Conservation (phyloP, 768 basidiomycete species). For the Boletus sensibilis region DNA sequence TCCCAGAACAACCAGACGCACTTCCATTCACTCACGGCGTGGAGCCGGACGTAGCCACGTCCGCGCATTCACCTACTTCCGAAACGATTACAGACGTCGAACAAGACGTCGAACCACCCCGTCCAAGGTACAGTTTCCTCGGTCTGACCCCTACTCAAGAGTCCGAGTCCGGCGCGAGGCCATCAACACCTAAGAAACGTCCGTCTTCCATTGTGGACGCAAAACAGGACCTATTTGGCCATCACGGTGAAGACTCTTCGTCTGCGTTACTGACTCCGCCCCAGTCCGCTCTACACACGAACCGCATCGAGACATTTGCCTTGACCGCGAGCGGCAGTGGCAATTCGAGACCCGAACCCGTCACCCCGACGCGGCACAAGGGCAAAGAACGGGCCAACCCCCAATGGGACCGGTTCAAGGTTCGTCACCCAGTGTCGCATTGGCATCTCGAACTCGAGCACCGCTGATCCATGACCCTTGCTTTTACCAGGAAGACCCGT, state of each 20-base stretch:
- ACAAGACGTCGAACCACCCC: not conserved
- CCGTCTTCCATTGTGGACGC: not conserved
- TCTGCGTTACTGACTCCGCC: slow-evolving; percentile 24
- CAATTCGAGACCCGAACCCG: slow-evolving; percentile 4
- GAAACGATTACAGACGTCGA: not conserved
- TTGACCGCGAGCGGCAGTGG: not conserved
- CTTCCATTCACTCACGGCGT: slow-evolving; percentile 20
- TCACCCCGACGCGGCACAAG: slow-evolving; percentile 25
- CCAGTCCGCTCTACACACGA: not conserved
- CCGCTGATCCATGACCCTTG: not conserved
- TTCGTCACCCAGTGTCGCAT: not conserved
- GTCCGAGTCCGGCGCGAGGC: not conserved
- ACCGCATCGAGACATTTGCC: not conserved
- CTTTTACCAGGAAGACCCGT: slow-evolving; percentile 16
- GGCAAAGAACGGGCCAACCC: slow-evolving; percentile 22
- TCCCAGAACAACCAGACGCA: not conserved
- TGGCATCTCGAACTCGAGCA: not conserved
- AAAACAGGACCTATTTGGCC: not conserved
- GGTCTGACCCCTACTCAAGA: slow-evolving; percentile 15
- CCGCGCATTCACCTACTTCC: not conserved
- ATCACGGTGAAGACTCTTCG: not conserved
- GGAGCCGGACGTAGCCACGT: not conserved
- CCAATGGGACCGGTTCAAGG: slow-evolving; percentile 4
- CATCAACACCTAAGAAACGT: slow-evolving; percentile 18
- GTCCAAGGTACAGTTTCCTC: slow-evolving; percentile 20